phyloP scores from a whole-genome alignment of 192 early-diverging fungal genomes.

The Coemansia asiatica region DNA sequence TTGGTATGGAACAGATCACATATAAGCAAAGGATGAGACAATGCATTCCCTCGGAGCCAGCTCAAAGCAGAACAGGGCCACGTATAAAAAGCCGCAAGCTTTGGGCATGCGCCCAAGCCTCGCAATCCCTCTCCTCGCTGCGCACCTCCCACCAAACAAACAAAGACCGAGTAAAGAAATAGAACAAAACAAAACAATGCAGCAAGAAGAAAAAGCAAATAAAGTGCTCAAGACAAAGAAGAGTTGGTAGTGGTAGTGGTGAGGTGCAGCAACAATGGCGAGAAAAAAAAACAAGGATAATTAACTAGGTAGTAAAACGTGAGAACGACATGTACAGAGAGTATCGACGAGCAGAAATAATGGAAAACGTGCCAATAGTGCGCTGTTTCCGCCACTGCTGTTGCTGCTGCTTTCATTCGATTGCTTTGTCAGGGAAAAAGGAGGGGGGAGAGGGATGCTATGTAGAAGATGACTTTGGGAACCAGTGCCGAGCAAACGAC shows the following conservation, averaged over 20 bases:
- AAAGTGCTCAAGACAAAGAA: neutral
- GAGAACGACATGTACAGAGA: slow-evolving; percentile 2
- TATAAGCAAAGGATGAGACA: neutral
- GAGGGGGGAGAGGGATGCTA: slow-evolving; percentile 6
- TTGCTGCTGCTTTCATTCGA: neutral
- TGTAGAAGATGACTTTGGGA: slow-evolving; percentile 31
- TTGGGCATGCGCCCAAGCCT: neutral
- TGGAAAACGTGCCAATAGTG: neutral
- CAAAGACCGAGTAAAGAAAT: neutral
- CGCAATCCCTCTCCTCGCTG: neutral
- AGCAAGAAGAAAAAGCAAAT: neutral
- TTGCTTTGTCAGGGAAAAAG: neutral
- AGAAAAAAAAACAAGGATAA: neutral
- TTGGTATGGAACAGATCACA: neutral
- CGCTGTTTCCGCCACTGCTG: no score
- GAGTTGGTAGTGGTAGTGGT: neutral
- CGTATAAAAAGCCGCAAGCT: neutral
- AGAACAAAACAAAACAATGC: neutral
- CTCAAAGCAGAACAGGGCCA: neutral
- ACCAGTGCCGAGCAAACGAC: slow-evolving; percentile 51
- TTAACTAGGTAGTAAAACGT: slow-evolving; percentile 1
- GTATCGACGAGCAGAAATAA: neutral
- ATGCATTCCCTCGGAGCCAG: neutral
- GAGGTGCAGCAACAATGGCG: neutral
- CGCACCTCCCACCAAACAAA: neutral